phyloP scores from a whole-genome alignment of 2,329 filamentous ascomycete species.

The Aureobasidium sp. region DNA sequence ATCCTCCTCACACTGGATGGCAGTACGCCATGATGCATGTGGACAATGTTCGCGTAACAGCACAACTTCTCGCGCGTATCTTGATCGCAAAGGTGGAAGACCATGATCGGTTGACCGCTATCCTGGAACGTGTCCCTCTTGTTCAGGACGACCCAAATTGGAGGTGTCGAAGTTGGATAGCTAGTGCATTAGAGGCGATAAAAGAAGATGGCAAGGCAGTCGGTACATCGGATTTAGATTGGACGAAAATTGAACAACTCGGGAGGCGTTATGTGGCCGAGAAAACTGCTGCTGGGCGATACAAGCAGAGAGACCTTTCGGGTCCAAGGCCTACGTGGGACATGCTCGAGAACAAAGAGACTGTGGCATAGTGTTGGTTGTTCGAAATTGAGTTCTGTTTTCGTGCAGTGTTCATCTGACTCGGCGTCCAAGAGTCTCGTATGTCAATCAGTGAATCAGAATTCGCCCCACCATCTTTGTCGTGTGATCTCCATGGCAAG shows the following conservation, averaged over 20 bases:
- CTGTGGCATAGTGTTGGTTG: neutral
- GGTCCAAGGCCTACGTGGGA: conserved; percentile 27
- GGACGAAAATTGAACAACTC: conserved; percentile 30
- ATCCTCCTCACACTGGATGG: neutral
- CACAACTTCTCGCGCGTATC: neutral
- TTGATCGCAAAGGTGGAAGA: neutral
- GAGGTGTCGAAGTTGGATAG: conserved; percentile 29
- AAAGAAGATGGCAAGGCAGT: conserved; percentile 31
- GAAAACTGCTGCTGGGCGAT: conserved; percentile 28
- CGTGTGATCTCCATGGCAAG: conserved; percentile 35
- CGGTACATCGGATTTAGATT: conserved; percentile 33
- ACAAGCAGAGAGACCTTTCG: conserved; percentile 16
- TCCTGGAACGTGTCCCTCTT: neutral
- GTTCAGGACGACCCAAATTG: neutral
- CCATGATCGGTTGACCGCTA: neutral
- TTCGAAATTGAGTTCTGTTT: too few relatives aligned
- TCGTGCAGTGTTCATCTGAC: too few relatives aligned
- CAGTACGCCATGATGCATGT: neutral
- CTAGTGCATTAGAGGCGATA: conserved; percentile 29
- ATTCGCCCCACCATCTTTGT: conserved; percentile 1
- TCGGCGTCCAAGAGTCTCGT: too few relatives aligned
- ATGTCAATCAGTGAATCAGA: neutral
- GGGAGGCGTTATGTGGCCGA: conserved; percentile 31
- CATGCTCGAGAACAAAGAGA: conserved; percentile 23
- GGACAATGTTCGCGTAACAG: neutral